phyloP scores from a whole-genome alignment of 177 flowering plant genomes.

The Tripterygium wilfordii region DNA sequence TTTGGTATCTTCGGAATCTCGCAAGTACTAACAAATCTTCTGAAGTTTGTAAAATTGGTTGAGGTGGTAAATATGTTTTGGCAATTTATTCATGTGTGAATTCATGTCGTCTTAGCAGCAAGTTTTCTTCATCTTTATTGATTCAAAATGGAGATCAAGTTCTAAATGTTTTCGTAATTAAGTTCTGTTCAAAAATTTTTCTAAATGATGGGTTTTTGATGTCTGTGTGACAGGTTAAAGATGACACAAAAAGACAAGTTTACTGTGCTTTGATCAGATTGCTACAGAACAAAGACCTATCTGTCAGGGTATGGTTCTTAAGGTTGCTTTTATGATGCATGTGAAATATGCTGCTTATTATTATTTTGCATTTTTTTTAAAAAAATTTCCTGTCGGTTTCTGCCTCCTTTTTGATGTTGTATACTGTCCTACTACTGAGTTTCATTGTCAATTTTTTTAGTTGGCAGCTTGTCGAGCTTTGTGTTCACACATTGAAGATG shows the following conservation, averaged over 20 bases:
- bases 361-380: too few relatives aligned
- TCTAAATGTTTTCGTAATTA: too few relatives aligned
- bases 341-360: too few relatives aligned
- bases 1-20: too few relatives aligned
- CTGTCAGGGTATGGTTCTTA: slow-evolving; percentile 62
- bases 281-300: slow-evolving; percentile 74
- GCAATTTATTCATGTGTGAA: too few relatives aligned
- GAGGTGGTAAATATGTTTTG: too few relatives aligned
- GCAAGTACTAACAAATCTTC: too few relatives aligned
- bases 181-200: too few relatives aligned
- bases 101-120: too few relatives aligned
- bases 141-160: too few relatives aligned
- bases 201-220: slow-evolving; percentile 3
- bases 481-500: slow-evolving; percentile 77
- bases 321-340: not conserved
- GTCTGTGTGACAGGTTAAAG: slow-evolving; percentile 59
- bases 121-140: too few relatives aligned
- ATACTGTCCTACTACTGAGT: slow-evolving; percentile 4
- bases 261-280: slow-evolving; percentile 79
- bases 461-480: slow-evolving; percentile 86
- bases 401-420: not conserved
- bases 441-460: slow-evolving; percentile 33
- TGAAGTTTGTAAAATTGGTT: too few relatives aligned
- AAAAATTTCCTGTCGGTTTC: not conserved
- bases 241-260: slow-evolving; percentile 73